phyloP scores from a whole-genome alignment of 176 grass and related monocot species.

The Tillandsia leiboldiana region DNA sequence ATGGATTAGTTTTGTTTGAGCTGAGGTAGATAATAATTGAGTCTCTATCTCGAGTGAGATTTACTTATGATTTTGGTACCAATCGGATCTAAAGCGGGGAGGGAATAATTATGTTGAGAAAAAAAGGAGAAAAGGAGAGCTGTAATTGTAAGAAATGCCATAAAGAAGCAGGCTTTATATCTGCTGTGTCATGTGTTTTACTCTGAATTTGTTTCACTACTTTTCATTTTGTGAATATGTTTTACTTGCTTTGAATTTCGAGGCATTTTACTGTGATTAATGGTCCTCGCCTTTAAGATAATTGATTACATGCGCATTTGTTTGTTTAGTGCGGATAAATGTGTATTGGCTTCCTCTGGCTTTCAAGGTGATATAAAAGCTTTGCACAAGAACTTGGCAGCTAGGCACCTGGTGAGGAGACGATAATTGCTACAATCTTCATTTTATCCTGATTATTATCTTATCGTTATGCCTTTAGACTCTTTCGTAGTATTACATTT shows the following conservation, averaged over 20 bases:
- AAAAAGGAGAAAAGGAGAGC: too few relatives aligned
- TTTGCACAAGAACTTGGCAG: constrained; percentile 88
- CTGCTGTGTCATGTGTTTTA: not conserved
- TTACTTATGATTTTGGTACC: too few relatives aligned
- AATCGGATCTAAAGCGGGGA: too few relatives aligned
- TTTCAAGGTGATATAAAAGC: constrained; percentile 98
- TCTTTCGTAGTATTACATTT: not conserved
- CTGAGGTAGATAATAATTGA: too few relatives aligned
- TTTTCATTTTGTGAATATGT: too few relatives aligned
- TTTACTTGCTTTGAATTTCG: too few relatives aligned
- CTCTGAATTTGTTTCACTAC: not conserved
- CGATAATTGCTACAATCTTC: not conserved
- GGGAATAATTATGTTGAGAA: too few relatives aligned
- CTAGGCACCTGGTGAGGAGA: constrained; percentile 60
- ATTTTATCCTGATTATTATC: not conserved
- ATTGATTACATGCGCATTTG: constrained; percentile 2
- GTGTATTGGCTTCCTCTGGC: constrained; percentile 73
- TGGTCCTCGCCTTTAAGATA: not conserved
- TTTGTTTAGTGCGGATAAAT: constrained; percentile 66
- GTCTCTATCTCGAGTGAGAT: too few relatives aligned
- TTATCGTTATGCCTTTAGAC: not conserved
- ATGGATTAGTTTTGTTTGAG: too few relatives aligned
- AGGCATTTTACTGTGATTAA: too few relatives aligned
- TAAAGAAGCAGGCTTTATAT: not conserved
- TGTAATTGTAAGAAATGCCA: too few relatives aligned